Conservation (phyloP, 2,329 filamentous ascomycete genomes). For the Alternaria infectoria region DNA sequence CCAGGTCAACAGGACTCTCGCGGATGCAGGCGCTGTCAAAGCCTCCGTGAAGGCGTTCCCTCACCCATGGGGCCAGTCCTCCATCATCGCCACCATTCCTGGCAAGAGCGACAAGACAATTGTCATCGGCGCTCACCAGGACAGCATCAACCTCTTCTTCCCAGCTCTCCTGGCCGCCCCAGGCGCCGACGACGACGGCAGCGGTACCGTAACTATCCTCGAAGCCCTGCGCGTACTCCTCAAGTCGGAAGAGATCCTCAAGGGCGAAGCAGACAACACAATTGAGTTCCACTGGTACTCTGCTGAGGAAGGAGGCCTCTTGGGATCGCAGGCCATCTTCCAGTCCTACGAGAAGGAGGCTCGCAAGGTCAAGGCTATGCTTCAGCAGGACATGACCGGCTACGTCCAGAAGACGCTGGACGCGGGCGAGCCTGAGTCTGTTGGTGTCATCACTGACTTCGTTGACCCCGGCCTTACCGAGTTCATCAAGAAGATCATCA, state of each 20-base stretch:
- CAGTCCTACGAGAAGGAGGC: conserved; percentile 74
- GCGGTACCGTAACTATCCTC: conserved; percentile 90
- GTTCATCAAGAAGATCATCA: conserved; percentile 90
- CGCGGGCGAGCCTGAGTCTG: conserved; percentile 79
- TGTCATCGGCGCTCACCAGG: conserved; percentile 83
- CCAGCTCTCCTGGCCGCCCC: conserved; percentile 84
- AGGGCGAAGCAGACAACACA: conserved; percentile 79
- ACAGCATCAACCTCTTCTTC: conserved; percentile 87
- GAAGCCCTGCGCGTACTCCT: conserved; percentile 86
- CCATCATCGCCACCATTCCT: conserved; percentile 89
- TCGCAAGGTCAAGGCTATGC: conserved; percentile 89
- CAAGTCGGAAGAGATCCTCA: conserved; percentile 70
- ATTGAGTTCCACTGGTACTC: conserved; percentile 98
- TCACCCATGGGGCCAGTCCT: conserved; percentile 88
- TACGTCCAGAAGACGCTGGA: conserved; percentile 83
- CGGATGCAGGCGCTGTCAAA: conserved; percentile 71
- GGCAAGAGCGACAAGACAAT: conserved; percentile 84
- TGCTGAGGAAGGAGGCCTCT: conserved; percentile 84
- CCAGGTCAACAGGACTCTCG: conserved; percentile 75
- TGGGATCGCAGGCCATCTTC: conserved; percentile 92
- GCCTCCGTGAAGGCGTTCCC: conserved; percentile 76
- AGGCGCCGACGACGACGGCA: conserved; percentile 94
- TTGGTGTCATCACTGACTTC: conserved; percentile 92
- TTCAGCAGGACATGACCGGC: conserved; percentile 94
- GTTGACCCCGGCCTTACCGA: conserved; percentile 81